phyloP scores from a whole-genome alignment of 164 flowering plant species.

The Chimonanthus praecox region DNA sequence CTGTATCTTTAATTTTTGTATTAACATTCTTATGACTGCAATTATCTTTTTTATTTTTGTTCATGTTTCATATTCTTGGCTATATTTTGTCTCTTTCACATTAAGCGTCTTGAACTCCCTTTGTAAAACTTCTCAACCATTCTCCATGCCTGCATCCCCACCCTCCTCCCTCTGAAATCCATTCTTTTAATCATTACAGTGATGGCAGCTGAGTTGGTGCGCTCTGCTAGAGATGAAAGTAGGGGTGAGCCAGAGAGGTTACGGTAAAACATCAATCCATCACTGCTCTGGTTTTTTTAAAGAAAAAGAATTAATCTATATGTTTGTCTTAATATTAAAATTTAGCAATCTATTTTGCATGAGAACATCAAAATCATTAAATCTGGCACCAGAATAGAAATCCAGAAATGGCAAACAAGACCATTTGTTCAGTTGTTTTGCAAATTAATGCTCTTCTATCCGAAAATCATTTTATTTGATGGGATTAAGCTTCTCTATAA shows the following conservation, averaged over 20 bases:
- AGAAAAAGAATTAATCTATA: no score
- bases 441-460: no score
- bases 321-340: no score
- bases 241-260: constrained; percentile 67
- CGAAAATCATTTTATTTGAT: no score
- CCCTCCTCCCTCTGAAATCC: not conserved
- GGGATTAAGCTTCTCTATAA: not conserved
- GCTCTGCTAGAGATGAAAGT: constrained; percentile 57
- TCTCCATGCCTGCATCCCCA: not conserved
- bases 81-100: not conserved
- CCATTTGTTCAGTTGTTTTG: no score
- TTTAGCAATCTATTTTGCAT: no score
- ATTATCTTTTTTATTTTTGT: not conserved
- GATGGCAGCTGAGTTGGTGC: constrained; percentile 98
- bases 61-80: not conserved
- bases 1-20: no score
- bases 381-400: no score
- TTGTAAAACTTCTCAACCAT: no score
- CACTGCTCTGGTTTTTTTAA: not conserved
- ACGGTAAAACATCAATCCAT: constrained; percentile 40
- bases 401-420: no score
- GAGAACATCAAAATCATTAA: no score
- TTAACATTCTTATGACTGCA: no score
- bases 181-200: constrained; percentile 35
- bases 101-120: not conserved